These are phyloP conservation scores for Kwoniella shandongensis DNA, from an alignment of 768 basidiomycete genomes.

Conservation along the genomic window DNA sequence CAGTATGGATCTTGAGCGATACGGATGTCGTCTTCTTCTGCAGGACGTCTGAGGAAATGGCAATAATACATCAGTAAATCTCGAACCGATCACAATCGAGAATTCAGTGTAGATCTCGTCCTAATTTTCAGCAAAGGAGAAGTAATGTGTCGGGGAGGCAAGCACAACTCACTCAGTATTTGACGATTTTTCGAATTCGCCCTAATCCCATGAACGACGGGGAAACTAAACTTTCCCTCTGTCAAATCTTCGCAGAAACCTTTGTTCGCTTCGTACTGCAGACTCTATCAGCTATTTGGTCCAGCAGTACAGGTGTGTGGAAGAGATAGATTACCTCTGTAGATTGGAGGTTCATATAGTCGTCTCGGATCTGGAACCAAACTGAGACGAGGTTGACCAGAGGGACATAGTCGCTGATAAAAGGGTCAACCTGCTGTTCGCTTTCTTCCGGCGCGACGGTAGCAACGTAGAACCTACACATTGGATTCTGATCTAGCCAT, in stretches of 20 bases:
- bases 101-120: too few relatives aligned
- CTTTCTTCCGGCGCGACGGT: conserved; percentile 1
- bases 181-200: conserved; percentile 73
- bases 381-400: conserved; percentile 91
- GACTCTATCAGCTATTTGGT: conserved; percentile 8
- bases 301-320: not conserved
- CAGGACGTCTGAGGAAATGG: conserved; percentile 66
- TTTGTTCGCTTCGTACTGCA: conserved; percentile 71
- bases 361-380: conserved; percentile 96
- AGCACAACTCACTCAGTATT: conserved; percentile 69
- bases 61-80: not conserved
- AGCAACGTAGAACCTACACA: conserved; percentile 44
- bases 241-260: conserved; percentile 87
- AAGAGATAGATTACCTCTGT: conserved; percentile 62
- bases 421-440: not conserved
- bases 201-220: conserved; percentile 84
- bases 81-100: too few relatives aligned
- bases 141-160: too few relatives aligned
- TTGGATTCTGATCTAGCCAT: conserved; percentile 65
- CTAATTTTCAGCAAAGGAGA: too few relatives aligned
- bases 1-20: conserved; percentile 75
- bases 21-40: conserved; percentile 81
- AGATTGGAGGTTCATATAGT: conserved; percentile 91
- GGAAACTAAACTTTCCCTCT: conserved; percentile 98
- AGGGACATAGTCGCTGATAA: conserved; percentile 76